Percentiles rank a stretch among this genome's conserved stretches.
Evolutionary conservation across 73 alveolate genomes (phyloP).

Genomic region (Paramecium biaurelia): DNA sequence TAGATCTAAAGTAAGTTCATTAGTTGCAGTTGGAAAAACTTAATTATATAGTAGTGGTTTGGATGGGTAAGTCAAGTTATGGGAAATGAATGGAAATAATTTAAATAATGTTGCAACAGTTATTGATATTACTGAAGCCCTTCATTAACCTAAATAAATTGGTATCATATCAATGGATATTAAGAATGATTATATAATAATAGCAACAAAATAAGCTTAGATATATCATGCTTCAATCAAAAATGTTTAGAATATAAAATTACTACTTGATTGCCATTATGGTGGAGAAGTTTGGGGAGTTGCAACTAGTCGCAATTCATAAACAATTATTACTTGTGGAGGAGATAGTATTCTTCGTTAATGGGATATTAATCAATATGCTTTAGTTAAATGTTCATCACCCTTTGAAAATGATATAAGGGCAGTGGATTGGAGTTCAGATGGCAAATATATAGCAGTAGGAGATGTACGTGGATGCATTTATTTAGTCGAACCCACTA

Average conservation of each 20-base stretch:
- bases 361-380: conserved; percentile 82
- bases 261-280: conserved; percentile 83
- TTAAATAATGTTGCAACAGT: background rate
- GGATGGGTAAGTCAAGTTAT: conserved; percentile 80
- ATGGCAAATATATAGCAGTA: conserved; percentile 80
- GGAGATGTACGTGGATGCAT: conserved; percentile 86
- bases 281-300: conserved; percentile 96
- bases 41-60: conserved; percentile 65
- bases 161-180: conserved; percentile 74
- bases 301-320: conserved; percentile 82
- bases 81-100: conserved; percentile 68
- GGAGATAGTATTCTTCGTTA: conserved; percentile 92
- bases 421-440: conserved; percentile 84
- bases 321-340: conserved; percentile 87
- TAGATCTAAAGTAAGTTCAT: conserved; percentile 48
- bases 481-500: conserved; percentile 74
- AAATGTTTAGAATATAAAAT: background rate
- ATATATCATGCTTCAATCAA: conserved; percentile 72
- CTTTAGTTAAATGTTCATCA: conserved; percentile 68
- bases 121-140: background rate
- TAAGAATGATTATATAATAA: conserved; percentile 67
- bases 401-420: conserved; percentile 84
- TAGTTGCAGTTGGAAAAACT: conserved; percentile 65
- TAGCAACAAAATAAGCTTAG: conserved; percentile 92
- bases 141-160: conserved; percentile 59